A percentile compares a stretch with the other conserved stretches of the same genome.
These are phyloP conservation scores for Hygrophila difformis DNA, from an alignment of 257 asterid species.

Conservation along the genomic window DNA sequence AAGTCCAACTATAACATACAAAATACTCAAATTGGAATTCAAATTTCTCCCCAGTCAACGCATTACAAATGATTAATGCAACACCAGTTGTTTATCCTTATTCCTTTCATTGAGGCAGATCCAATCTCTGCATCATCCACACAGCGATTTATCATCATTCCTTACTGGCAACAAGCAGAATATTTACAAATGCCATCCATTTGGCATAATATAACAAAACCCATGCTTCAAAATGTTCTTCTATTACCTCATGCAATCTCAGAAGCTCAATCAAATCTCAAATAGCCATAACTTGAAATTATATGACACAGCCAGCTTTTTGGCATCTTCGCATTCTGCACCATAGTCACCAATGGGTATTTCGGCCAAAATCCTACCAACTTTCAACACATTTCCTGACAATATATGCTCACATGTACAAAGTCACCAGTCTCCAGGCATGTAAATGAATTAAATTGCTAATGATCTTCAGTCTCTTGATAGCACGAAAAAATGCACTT, in stretches of 20 bases:
- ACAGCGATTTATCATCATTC: slow-evolving; percentile 5
- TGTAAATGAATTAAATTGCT: slow-evolving; percentile 20
- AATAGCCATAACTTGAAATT: slow-evolving; percentile 11
- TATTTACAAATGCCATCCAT: no score
- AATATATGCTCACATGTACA: slow-evolving; percentile 16
- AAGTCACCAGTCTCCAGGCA: slow-evolving; percentile 12
- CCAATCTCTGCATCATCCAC: slow-evolving; percentile 13
- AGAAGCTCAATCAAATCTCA: slow-evolving; percentile 9
- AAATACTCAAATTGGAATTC: slow-evolving; percentile 6
- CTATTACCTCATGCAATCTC: neutral
- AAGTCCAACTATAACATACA: slow-evolving; percentile 14
- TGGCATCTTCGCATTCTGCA: slow-evolving; percentile 20
- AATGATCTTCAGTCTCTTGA: slow-evolving; percentile 13
- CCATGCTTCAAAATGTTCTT: slow-evolving; percentile 17
- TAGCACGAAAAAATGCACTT: slow-evolving; percentile 19
- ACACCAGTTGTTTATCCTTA: slow-evolving; percentile 3
- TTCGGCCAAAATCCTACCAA: slow-evolving; percentile 13
- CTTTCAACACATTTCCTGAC: slow-evolving; percentile 16
- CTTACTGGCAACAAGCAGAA: neutral
- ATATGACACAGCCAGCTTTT: slow-evolving; percentile 16
- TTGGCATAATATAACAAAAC: slow-evolving; percentile 8
- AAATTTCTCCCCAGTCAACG: slow-evolving; percentile 11
- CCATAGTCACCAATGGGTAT: slow-evolving; percentile 6
- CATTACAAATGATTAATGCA: slow-evolving; percentile 9
- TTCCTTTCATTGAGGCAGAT: slow-evolving; percentile 13